phyloP scores from a whole-genome alignment of 768 basidiomycete genomes.

The Gautieria morchelliformis region DNA sequence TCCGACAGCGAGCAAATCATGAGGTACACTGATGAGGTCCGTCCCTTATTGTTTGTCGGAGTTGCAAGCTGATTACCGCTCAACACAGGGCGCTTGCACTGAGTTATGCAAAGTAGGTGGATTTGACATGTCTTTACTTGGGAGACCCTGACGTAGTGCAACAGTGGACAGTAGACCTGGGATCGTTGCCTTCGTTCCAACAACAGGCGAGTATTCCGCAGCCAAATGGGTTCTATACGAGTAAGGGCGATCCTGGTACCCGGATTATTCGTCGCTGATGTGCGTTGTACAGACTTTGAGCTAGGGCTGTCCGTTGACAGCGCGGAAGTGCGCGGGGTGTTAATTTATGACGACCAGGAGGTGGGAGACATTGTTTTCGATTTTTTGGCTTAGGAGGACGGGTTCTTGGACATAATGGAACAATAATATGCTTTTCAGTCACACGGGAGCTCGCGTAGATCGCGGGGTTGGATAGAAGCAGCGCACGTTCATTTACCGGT shows the following conservation, averaged over 20 bases:
- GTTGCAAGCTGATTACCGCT: background rate
- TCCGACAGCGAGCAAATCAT: slow-evolving; percentile 65
- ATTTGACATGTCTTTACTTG: slow-evolving; percentile 4
- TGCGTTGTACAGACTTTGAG: slow-evolving; percentile 54
- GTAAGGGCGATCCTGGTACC: slow-evolving; percentile 22
- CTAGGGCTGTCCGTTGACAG: slow-evolving; percentile 78
- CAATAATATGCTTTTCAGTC: background rate
- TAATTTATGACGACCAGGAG: slow-evolving; percentile 66
- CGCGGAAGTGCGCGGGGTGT: slow-evolving; percentile 75
- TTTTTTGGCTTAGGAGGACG: slow-evolving; percentile 23
- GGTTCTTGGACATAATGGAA: background rate
- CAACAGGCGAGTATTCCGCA: slow-evolving; percentile 52
- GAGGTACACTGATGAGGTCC: slow-evolving; percentile 74
- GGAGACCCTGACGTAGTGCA: slow-evolving; percentile 15
- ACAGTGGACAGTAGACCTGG: slow-evolving; percentile 74
- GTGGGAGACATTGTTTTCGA: slow-evolving; percentile 70
- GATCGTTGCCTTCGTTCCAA: slow-evolving; percentile 68
- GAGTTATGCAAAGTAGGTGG: slow-evolving; percentile 52
- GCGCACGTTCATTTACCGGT: background rate
- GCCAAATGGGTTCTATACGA: slow-evolving; percentile 68
- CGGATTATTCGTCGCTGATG: background rate
- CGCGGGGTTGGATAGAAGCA: background rate
- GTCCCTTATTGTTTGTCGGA: background rate
- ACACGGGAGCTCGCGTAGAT: background rate
- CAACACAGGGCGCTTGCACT: slow-evolving; percentile 46